Conservation (phyloP, 192 early-diverging fungal species). For the Backusella sp. region DNA sequence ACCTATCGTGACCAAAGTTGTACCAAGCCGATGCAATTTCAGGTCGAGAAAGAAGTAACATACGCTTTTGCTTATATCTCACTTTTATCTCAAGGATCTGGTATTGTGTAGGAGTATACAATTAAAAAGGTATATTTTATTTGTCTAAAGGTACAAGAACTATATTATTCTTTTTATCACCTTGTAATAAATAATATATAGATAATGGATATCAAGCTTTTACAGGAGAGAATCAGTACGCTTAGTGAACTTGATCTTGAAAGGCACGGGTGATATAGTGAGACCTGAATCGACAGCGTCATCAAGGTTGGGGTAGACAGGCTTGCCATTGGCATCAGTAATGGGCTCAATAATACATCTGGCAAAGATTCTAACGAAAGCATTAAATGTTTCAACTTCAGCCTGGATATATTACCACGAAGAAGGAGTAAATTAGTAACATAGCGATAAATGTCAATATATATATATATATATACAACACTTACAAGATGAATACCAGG, state of each 20-base stretch:
- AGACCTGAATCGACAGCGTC: not conserved
- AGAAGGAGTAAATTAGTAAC: not conserved
- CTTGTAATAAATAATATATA: not conserved
- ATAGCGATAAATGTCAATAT: not conserved
- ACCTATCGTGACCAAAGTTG: too few relatives aligned
- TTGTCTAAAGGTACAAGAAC: too few relatives aligned
- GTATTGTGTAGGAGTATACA: too few relatives aligned
- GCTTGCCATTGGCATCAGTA: not conserved
- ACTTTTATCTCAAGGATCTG: too few relatives aligned
- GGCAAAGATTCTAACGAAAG: not conserved
- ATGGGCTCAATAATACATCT: conserved; percentile 13
- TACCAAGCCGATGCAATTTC: too few relatives aligned
- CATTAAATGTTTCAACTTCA: conserved; percentile 4
- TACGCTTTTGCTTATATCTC: too few relatives aligned
- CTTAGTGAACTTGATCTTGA: conserved; percentile 1
- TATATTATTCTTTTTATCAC: not conserved
- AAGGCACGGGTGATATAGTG: not conserved
- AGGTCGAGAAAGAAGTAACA: too few relatives aligned
- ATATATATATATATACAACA: not conserved
- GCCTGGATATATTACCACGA: not conserved
- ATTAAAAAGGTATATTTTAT: too few relatives aligned
- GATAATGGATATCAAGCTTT: not conserved
- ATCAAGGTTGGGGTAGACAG: not conserved
- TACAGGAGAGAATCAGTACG: not conserved
- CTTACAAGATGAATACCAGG: conserved; percentile 14